A percentile compares a stretch with the other conserved stretches of the same genome.
phyloP scores from a whole-genome alignment of 2,329 filamentous ascomycete genomes.

The Sporothrix protearum region DNA sequence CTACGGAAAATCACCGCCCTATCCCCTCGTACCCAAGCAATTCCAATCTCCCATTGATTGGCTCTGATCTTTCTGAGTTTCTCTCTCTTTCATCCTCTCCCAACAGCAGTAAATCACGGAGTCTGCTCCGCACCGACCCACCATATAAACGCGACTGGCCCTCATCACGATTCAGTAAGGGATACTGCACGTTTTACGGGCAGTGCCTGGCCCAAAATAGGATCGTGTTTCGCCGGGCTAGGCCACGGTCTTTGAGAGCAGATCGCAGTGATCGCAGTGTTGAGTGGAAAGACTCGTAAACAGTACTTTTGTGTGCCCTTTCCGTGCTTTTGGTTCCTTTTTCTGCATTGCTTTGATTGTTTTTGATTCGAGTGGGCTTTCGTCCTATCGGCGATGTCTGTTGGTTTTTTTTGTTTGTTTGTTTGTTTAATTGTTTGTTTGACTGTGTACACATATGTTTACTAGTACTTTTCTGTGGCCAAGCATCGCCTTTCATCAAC shows the following conservation, averaged over 20 bases:
- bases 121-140: background rate
- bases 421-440: background rate
- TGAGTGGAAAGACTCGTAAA: background rate
- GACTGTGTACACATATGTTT: background rate
- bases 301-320: background rate
- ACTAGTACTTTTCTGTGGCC: background rate
- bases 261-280: background rate
- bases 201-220: background rate
- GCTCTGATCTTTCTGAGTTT: background rate
- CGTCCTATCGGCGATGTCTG: background rate
- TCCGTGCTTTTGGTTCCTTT: background rate
- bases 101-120: constrained; percentile 1
- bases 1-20: background rate
- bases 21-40: background rate
- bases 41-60: background rate
- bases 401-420: background rate
- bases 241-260: background rate
- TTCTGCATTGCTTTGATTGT: background rate
- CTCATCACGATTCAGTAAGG: background rate
- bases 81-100: background rate
- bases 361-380: background rate
- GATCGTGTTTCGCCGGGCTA: background rate
- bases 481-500: background rate
- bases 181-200: constrained; percentile 11
- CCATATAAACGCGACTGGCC: background rate